Conservation (phyloP, 108 stramenopile species). For the Conticribra guillardii region DNA sequence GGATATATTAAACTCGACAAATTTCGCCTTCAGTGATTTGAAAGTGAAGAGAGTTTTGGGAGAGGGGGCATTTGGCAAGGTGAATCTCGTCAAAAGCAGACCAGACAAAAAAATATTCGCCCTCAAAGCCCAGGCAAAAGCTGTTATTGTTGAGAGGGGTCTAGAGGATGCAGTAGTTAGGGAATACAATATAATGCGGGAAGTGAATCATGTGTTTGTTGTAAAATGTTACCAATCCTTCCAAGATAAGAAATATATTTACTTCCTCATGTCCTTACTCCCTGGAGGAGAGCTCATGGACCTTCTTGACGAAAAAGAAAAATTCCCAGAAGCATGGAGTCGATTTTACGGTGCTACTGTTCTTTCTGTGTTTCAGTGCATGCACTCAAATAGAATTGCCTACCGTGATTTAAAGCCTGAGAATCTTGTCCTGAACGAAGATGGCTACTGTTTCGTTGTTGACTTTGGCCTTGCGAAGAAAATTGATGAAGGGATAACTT, state of each 20-base stretch:
- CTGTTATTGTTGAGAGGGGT: conserved; percentile 48
- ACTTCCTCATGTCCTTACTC: conserved; percentile 58
- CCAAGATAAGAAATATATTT: conserved; percentile 48
- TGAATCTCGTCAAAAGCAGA: conserved; percentile 25
- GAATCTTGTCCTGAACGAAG: conserved; percentile 61
- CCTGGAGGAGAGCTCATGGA: conserved; percentile 67
- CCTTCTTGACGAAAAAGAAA: conserved; percentile 13
- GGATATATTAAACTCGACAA: not conserved
- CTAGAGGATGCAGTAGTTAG: conserved; percentile 55
- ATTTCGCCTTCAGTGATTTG: conserved; percentile 1
- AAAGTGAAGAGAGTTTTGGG: conserved; percentile 31
- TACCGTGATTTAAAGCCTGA: too few relatives aligned
- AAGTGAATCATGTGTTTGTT: conserved; percentile 45
- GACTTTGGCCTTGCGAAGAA: conserved; percentile 75
- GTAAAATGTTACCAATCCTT: conserved; percentile 33
- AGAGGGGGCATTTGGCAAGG: conserved; percentile 50
- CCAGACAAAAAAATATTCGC: conserved; percentile 46
- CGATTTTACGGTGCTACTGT: conserved; percentile 52
- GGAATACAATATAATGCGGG: conserved; percentile 52
- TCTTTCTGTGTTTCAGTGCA: conserved; percentile 46
- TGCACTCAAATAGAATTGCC: conserved; percentile 55
- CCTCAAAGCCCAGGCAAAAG: conserved; percentile 67
- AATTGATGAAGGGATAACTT: conserved; percentile 40
- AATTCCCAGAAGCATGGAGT: conserved; percentile 48
- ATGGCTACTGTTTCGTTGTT: conserved; percentile 57